Percentiles rank a stretch among this genome's conserved stretches.
phyloP scores from a whole-genome alignment of 164 flowering plant genomes.

The Umbilicus rupestris region DNA sequence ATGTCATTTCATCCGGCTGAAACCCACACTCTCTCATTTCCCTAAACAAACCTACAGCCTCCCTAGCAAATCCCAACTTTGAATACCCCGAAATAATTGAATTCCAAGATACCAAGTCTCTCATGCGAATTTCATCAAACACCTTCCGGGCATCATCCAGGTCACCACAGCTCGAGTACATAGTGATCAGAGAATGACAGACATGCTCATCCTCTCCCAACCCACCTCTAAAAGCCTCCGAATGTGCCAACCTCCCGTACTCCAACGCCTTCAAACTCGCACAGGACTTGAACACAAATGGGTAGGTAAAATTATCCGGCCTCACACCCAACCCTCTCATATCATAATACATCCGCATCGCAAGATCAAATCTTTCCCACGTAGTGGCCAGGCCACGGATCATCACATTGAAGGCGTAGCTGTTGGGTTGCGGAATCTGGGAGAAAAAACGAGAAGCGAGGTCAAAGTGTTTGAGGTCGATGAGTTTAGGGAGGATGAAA shows the following conservation, averaged over 20 bases:
- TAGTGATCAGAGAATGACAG: conserved; percentile 38
- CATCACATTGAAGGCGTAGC: conserved; percentile 56
- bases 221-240: conserved; percentile 31
- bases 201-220: conserved; percentile 32
- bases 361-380: conserved; percentile 29
- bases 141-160: conserved; percentile 38
- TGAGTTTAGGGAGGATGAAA: conserved; percentile 37
- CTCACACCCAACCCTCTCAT: conserved; percentile 37
- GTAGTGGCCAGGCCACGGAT: conserved; percentile 49
- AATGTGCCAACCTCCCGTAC: conserved; percentile 30
- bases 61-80: conserved; percentile 34
- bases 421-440: conserved; percentile 28
- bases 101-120: conserved; percentile 57
- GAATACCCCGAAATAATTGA: conserved; percentile 62
- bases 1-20: conserved; percentile 41
- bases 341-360: conserved; percentile 27
- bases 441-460: conserved; percentile 40
- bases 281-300: conserved; percentile 44
- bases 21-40: conserved; percentile 36
- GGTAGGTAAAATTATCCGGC: conserved; percentile 48
- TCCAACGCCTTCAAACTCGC: conserved; percentile 25
- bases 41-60: conserved; percentile 42
- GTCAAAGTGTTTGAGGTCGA: conserved; percentile 36
- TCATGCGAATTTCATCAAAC: conserved; percentile 51
- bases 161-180: conserved; percentile 35